Conservation (phyloP, 1,284 basidiomycete genomes). For the Boletus semigastroideus region DNA sequence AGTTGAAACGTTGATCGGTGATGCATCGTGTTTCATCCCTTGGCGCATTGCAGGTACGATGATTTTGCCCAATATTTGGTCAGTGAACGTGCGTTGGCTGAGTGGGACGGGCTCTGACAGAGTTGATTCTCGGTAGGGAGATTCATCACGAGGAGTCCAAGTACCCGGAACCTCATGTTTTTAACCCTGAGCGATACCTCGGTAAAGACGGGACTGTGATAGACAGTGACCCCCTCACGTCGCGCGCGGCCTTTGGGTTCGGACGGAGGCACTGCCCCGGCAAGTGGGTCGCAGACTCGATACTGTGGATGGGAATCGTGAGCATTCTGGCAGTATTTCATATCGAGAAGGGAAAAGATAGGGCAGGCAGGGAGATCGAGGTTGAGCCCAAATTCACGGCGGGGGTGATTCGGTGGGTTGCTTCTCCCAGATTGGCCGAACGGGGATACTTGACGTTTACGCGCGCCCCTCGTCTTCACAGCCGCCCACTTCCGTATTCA, state of each 20-base stretch:
- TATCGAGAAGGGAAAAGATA: slow-evolving; percentile 28
- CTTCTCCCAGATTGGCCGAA: slow-evolving; percentile 8
- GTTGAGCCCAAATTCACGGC: slow-evolving; percentile 33
- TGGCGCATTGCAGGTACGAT: slow-evolving; percentile 23
- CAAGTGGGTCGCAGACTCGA: slow-evolving; percentile 34
- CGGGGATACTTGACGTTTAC: slow-evolving; percentile 18
- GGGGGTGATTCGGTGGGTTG: slow-evolving; percentile 31
- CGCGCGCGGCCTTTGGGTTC: slow-evolving; percentile 33
- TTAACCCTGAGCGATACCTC: slow-evolving; percentile 31
- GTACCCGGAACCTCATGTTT: slow-evolving; percentile 25
- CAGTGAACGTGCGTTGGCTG: slow-evolving; percentile 7
- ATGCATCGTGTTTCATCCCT: neutral
- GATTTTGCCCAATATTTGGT: slow-evolving; percentile 34
- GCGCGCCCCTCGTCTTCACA: slow-evolving; percentile 17
- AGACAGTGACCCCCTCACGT: slow-evolving; percentile 27
- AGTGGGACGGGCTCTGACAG: neutral
- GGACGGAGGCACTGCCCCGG: slow-evolving; percentile 36
- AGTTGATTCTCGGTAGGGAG: slow-evolving; percentile 14
- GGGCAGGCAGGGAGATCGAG: slow-evolving; percentile 23
- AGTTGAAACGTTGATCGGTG: neutral
- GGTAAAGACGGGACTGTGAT: slow-evolving; percentile 23
- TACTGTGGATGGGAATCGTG: slow-evolving; percentile 35
- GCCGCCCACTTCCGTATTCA: slow-evolving; percentile 32
- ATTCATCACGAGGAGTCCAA: slow-evolving; percentile 34
- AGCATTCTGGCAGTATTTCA: slow-evolving; percentile 32